phyloP scores from a whole-genome alignment of 2,329 filamentous ascomycete species.

The Calonectria crousiana region DNA sequence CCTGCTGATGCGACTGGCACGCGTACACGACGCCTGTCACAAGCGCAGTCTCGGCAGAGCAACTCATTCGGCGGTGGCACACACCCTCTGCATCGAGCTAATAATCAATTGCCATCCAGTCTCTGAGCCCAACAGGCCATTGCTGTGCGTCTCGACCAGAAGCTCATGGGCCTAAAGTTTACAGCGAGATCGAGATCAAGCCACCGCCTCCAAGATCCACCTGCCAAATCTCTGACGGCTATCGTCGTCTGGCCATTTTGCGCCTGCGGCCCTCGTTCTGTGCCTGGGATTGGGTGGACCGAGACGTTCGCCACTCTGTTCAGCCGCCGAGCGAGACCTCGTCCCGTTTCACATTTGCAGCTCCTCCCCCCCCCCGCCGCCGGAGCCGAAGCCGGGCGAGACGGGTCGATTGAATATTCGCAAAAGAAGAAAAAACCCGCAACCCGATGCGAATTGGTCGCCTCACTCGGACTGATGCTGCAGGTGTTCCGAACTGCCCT shows the following conservation, averaged over 20 bases:
- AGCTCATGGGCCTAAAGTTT: conserved; percentile 5
- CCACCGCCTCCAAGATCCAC: conserved; percentile 39
- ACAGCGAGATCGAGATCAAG: conserved; percentile 38
- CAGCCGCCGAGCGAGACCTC: neutral
- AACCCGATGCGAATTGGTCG: neutral
- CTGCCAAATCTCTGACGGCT: conserved; percentile 33
- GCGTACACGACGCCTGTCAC: neutral
- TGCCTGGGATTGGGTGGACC: neutral
- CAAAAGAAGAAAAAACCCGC: neutral
- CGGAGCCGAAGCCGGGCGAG: conserved; percentile 26
- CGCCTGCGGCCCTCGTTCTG: neutral
- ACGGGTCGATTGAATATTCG: neutral
- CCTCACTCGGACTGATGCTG: neutral
- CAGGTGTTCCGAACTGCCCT: neutral
- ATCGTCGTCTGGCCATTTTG: conserved; percentile 7
- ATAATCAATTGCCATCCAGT: neutral
- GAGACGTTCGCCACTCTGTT: neutral
- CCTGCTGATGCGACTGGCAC: neutral
- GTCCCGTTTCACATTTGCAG: conserved; percentile 9
- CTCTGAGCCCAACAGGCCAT: conserved; percentile 1
- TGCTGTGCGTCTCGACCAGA: conserved; percentile 30
- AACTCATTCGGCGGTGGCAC: neutral
- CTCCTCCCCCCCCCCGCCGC: neutral
- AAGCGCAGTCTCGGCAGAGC: neutral
- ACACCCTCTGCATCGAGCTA: conserved; percentile 20